phyloP scores from a whole-genome alignment of 2,329 filamentous ascomycete genomes.

The Trichoderma koningii region DNA sequence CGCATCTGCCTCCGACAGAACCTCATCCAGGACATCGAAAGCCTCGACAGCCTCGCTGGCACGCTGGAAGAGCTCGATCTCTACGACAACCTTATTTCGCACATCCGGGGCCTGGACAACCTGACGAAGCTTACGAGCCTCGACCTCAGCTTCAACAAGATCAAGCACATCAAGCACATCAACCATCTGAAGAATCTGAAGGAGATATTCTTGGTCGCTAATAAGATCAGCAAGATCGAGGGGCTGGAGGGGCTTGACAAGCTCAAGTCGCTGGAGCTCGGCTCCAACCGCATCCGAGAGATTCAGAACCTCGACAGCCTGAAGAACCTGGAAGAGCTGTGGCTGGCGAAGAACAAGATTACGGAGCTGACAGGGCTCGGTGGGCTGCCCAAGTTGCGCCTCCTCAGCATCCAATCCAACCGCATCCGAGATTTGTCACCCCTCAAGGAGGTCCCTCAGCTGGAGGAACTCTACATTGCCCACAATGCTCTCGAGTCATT shows the following conservation, averaged over 20 bases:
- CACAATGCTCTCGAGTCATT: conserved; percentile 87
- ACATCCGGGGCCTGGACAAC: conserved; percentile 79
- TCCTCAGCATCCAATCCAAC: conserved; percentile 95
- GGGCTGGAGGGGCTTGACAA: conserved; percentile 73
- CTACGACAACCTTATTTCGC: conserved; percentile 92
- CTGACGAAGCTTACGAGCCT: conserved; percentile 75
- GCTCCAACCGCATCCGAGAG: conserved; percentile 86
- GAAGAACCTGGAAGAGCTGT: conserved; percentile 79
- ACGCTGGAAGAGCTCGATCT: conserved; percentile 84
- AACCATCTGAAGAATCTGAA: conserved; percentile 73
- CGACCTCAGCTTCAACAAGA: conserved; percentile 97
- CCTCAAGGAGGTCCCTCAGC: conserved; percentile 68
- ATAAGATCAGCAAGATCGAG: conserved; percentile 89
- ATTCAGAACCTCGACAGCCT: conserved; percentile 83
- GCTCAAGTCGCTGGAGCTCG: conserved; percentile 83
- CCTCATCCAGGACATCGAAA: conserved; percentile 76
- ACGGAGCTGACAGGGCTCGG: conserved; percentile 75
- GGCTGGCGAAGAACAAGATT: conserved; percentile 97
- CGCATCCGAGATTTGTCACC: conserved; percentile 78
- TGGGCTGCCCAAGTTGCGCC: conserved; percentile 75
- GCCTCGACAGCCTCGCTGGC: conserved; percentile 64
- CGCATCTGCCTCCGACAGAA: conserved; percentile 93
- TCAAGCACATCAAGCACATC: conserved; percentile 95
- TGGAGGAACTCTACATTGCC: conserved; percentile 94
- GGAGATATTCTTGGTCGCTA: conserved; percentile 90